A percentile compares a stretch with the other conserved stretches of the same genome.
Evolutionary conservation across 2,329 filamentous ascomycete species (phyloP).

Genomic region (Aspergillus hiratsukae): DNA sequence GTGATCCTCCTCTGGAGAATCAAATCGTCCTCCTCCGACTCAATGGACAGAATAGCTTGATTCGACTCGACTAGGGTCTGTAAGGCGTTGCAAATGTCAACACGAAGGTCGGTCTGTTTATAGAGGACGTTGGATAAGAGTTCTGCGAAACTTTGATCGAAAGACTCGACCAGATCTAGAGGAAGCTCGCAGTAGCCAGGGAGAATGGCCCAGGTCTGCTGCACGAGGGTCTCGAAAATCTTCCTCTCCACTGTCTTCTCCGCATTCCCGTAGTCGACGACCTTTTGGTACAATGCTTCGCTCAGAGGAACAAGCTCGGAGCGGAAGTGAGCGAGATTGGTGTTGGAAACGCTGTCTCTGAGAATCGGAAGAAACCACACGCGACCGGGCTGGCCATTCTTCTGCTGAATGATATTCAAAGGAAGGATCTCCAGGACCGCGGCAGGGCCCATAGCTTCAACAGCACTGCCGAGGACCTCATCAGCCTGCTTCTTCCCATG

Average conservation of each 20-base stretch:
- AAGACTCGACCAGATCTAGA: slow-evolving; percentile 68
- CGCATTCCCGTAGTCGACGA: slow-evolving; percentile 72
- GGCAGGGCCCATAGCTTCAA: slow-evolving; percentile 85
- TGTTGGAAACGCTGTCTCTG: slow-evolving; percentile 85
- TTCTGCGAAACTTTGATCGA: slow-evolving; percentile 87
- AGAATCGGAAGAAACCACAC: slow-evolving; percentile 94
- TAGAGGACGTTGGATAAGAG: slow-evolving; percentile 88
- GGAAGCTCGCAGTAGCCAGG: slow-evolving; percentile 94
- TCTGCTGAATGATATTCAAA: slow-evolving; percentile 75
- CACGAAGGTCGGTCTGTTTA: slow-evolving; percentile 79
- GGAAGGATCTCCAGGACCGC: slow-evolving; percentile 77
- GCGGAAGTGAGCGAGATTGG: slow-evolving; percentile 78
- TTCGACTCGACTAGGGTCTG: slow-evolving; percentile 90
- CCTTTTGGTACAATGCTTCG: slow-evolving; percentile 81
- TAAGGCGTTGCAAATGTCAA: slow-evolving; percentile 80
- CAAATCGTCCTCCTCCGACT: slow-evolving; percentile 65
- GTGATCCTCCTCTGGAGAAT: slow-evolving; percentile 74
- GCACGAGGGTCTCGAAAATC: slow-evolving; percentile 93
- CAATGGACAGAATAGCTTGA: slow-evolving; percentile 68
- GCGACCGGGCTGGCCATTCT: slow-evolving; percentile 72
- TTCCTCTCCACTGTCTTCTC: slow-evolving; percentile 96
- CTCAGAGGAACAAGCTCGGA: slow-evolving; percentile 83
- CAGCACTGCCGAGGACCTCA: slow-evolving; percentile 78
- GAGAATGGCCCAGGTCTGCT: slow-evolving; percentile 90
- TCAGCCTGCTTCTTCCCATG: slow-evolving; percentile 93